Evolutionary conservation across 2,329 filamentous ascomycete species (phyloP), one percentile per base, ranked within the genome.

Genomic region (Teratosphaeria destructans): DNA sequence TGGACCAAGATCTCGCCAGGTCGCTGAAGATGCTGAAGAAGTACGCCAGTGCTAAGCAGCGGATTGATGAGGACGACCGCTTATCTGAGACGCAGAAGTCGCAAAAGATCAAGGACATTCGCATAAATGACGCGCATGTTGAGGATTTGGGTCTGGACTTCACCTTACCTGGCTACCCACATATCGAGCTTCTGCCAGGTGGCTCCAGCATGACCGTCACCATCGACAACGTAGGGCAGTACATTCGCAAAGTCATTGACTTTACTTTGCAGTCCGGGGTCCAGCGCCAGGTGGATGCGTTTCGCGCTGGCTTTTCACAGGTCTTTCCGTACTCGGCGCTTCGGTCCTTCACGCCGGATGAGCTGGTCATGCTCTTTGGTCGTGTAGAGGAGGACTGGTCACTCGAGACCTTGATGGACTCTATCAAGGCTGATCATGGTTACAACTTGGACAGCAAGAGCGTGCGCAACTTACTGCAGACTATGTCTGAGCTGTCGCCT

Each of bases 391-490:
- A 99, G 72, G 94, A 99, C 73, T 99, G 94, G 94, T 90, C 90
- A 26, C 86, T 99, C 65, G 93, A 97, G 73, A 99, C 94, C 61
- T 84, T 99, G 49, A 95, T 95, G 84, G 94, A 99, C 71, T 96
- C 93, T 0, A 93, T 99, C 78, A 99, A 99, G 77, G 94, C 94
- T 32, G 94, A 99, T 68, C 94, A 99, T 72, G 94, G 94, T 8
- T 99, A 90, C 79, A 99, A 97, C 68, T 94, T 99, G 84, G 94
- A 99, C 72, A 97, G 93, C 79, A 89, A 87, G 77, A 96, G 89
- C 70, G 91, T 99, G 55, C 90, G 87, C 68, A 97, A 99, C 68
- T 74, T 99, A 65, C 81, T 99, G 19, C 91, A 96, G 69, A 87
- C 87, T 10, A 97, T 99, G 94, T 96, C 91, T 72, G 88, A 95